Percentiles rank a stretch among this genome's conserved stretches.
These are phyloP conservation scores for Boletus rufocinnamomeus DNA, from an alignment of 768 basidiomycete species.

Conservation along the genomic window DNA sequence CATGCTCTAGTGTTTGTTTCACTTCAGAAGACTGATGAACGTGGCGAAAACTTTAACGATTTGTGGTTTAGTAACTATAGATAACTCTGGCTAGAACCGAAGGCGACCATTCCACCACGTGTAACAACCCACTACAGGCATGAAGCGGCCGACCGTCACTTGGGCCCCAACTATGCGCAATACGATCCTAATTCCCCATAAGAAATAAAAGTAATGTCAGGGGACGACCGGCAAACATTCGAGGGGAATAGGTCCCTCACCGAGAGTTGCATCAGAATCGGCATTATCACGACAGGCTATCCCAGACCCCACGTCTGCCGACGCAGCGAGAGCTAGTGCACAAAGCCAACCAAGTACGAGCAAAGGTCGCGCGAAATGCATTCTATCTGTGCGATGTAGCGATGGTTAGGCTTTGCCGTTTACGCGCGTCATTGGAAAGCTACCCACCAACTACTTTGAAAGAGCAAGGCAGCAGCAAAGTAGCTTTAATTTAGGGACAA, in stretches of 20 bases:
- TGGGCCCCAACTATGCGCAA: not conserved
- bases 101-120: too few relatives aligned
- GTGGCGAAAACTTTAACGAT: not conserved
- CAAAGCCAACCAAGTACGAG: not conserved
- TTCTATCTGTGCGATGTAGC: not conserved
- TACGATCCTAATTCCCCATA: not conserved
- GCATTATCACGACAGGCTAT: not conserved
- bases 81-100: too few relatives aligned
- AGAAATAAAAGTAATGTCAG: not conserved
- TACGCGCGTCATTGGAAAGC: not conserved
- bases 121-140: not conserved
- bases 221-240: too few relatives aligned
- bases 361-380: not conserved
- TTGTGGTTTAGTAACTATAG: not conserved
- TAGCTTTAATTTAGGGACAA: too few relatives aligned
- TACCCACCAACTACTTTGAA: not conserved
- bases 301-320: not conserved
- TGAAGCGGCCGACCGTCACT: not conserved
- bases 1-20: too few relatives aligned
- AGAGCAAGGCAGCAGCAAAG: not conserved
- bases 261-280: not conserved
- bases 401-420: not conserved
- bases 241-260: not conserved
- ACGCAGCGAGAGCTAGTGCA: not conserved
- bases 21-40: too few relatives aligned